Conservation (phyloP, 176 grass and related monocot species). For the Eragrostis curvula region DNA sequence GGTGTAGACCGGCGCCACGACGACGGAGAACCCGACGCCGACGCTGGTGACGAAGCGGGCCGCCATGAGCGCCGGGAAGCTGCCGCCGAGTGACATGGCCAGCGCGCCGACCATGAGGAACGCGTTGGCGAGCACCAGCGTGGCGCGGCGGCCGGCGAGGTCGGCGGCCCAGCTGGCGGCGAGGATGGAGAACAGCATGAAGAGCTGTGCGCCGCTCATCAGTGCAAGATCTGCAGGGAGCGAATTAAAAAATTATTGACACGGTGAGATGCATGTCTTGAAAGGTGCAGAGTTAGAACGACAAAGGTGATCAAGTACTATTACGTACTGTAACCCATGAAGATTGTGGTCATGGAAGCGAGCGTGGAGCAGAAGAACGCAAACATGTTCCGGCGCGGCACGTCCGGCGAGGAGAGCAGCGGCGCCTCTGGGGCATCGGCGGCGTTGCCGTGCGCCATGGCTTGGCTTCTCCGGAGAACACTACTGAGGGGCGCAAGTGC, state of each 20-base stretch:
- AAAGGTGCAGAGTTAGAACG: background rate
- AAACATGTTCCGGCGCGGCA: constrained; percentile 29
- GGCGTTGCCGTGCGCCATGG: background rate
- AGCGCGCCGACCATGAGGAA: background rate
- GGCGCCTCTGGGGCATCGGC: background rate
- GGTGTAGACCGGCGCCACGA: background rate
- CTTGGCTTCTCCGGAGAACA: background rate
- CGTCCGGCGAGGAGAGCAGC: background rate
- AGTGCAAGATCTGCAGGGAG: background rate
- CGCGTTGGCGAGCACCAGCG: background rate
- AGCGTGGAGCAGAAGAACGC: constrained; percentile 44
- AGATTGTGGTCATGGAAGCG: constrained; percentile 53
- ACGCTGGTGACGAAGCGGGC: background rate
- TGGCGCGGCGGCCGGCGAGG: background rate
- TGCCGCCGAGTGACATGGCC: background rate
- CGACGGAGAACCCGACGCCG: background rate
- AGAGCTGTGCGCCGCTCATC: background rate
- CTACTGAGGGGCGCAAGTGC: background rate
- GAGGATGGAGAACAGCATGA: background rate
- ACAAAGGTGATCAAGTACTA: no score
- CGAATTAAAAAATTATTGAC: background rate
- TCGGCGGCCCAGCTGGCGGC: background rate
- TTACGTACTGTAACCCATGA: constrained; percentile 49
- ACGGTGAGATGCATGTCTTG: background rate
- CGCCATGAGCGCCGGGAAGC: background rate